These are phyloP conservation scores for Aegilops sharonensis DNA, from an alignment of 176 grass and related monocot genomes.

Conservation along the genomic window DNA sequence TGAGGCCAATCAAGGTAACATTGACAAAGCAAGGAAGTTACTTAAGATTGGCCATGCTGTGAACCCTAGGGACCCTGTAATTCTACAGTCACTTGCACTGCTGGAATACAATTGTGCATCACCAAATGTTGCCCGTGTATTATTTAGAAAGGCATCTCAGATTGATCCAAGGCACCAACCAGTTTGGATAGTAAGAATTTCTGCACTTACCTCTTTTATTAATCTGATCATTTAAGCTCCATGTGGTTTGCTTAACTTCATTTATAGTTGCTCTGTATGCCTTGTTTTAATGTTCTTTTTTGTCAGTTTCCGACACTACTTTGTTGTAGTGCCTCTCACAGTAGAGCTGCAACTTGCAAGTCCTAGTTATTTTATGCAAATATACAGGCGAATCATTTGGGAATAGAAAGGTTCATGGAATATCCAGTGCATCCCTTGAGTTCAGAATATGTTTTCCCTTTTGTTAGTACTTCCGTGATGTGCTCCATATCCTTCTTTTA, in stretches of 20 bases:
- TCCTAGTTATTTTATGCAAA: slow-evolving; percentile 1
- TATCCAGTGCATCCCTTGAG: background rate
- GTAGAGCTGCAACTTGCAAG: slow-evolving; percentile 1
- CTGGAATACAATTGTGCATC: slow-evolving; percentile 84
- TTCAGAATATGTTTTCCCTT: background rate
- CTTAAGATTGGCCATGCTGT: slow-evolving; percentile 92
- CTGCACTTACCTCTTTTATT: background rate
- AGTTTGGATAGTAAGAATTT: slow-evolving; percentile 87
- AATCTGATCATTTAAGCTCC: background rate
- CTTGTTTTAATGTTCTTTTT: background rate
- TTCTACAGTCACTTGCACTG: slow-evolving; percentile 90
- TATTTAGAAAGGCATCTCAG: slow-evolving; percentile 89
- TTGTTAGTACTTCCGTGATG: background rate
- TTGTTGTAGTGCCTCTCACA: background rate
- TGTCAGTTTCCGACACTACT: background rate
- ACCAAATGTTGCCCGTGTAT: slow-evolving; percentile 65
- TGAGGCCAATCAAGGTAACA: slow-evolving; percentile 72
- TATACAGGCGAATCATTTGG: background rate
- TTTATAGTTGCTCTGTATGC: background rate
- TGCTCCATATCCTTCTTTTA: background rate
- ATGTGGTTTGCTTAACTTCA: background rate
- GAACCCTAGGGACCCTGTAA: slow-evolving; percentile 89
- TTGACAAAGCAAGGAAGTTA: slow-evolving; percentile 86
- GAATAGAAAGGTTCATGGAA: background rate
- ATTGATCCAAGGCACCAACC: slow-evolving; percentile 93